These are phyloP conservation scores for Sphagnum contortum DNA, from an alignment of 225 moss, liverwort and hornwort species.

Conservation along the genomic window DNA sequence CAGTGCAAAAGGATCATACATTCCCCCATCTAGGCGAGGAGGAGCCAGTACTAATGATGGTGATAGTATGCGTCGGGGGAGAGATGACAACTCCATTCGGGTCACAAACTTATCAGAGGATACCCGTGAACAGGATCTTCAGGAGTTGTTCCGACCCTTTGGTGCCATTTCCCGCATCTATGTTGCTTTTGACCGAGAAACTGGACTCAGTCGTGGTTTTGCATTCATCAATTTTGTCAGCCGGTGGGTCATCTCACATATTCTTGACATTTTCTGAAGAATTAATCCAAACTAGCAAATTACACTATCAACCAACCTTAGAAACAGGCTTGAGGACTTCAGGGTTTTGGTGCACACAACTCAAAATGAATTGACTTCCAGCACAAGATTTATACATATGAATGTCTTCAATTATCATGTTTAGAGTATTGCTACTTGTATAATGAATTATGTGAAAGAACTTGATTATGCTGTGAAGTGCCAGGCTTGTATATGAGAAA, in stretches of 20 bases:
- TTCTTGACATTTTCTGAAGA: too few species aligned
- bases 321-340: too few species aligned
- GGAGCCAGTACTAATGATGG: slow-evolving; percentile 59
- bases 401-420: too few species aligned
- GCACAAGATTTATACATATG: too few species aligned
- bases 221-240: slow-evolving; percentile 95
- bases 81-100: slow-evolving; percentile 89
- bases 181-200: slow-evolving; percentile 86
- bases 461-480: too few species aligned
- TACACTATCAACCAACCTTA: too few species aligned
- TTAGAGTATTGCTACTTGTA: too few species aligned
- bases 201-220: slow-evolving; percentile 83
- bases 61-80: slow-evolving; percentile 88
- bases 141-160: slow-evolving; percentile 93
- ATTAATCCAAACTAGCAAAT: too few species aligned
- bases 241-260: slow-evolving; percentile 23
- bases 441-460: too few species aligned
- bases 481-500: too few species aligned
- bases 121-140: slow-evolving; percentile 89
- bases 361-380: too few species aligned
- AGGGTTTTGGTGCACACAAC: too few species aligned
- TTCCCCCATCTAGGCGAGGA: slow-evolving; percentile 80
- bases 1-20: slow-evolving; percentile 73
- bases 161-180: slow-evolving; percentile 89
- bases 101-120: slow-evolving; percentile 90